Evolutionary conservation across 371 early-diverging fungal genomes (phyloP), one percentile per base, ranked within the genome.

Genomic region (Astathelohania contejeani): DNA sequence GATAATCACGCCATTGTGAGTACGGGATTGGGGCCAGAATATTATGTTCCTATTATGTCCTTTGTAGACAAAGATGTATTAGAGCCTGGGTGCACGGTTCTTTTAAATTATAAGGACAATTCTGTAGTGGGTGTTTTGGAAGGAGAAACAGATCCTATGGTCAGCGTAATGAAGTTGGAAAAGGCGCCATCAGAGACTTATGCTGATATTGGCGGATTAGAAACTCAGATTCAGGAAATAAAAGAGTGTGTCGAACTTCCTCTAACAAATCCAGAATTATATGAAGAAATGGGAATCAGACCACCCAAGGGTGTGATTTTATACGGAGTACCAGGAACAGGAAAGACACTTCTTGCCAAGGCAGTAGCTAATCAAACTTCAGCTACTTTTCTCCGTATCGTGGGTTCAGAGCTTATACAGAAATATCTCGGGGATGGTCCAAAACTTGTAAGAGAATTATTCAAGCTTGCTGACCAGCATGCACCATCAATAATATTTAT

Each of bases 161-260:
- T 97, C 26, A 89, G 87, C 69, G 90, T 97, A 16, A 97, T 97
- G 97, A 99, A 94, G 75, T 76, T 99, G 19, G 99, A 97, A 60
- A 99, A 96, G 72, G 97, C 94, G 16, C 99, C 99, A 1, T 84
- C 91, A 10, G 92, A 91, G 71, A 89, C 95, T 7, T 99, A 99
- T 68, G 93, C 88, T 2, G 92, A 92, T 72, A 86, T 99, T 58
- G 99, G 99, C 71, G 99, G 99, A 63, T 76, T 97, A 45, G 96
- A 94, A 60, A 76, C 81, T 63, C 98, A 99, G 77, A 90, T 97
- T 49, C 91, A 94, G 76, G 97, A 99, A 75, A 99, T 99, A 68
- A 96, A 93, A 88, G 99, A 98, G 76, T 85, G 89, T 22, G 95
- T 99, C 9, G 98, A 99, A 74, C 78, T 99, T 54, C 99, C 99